Conservation (phyloP, 306 rosid genomes). For the Crotalaria pallida region DNA sequence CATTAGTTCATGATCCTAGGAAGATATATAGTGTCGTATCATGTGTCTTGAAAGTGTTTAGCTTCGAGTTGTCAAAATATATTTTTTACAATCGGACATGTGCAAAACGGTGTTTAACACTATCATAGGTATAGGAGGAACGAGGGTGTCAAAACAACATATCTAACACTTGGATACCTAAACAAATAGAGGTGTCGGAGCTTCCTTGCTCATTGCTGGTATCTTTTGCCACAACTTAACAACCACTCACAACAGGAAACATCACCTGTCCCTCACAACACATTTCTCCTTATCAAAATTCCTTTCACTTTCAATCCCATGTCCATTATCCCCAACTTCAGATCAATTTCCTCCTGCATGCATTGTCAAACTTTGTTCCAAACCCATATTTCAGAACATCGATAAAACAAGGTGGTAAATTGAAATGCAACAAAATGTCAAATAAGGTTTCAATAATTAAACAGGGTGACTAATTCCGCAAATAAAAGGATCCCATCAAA, state of each 20-base stretch:
- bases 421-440: constrained; percentile 9
- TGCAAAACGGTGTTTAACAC: no score
- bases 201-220: neutral
- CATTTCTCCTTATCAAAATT: neutral
- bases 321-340: neutral
- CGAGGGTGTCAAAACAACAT: no score
- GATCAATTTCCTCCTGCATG: neutral
- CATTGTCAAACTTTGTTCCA: neutral
- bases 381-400: neutral
- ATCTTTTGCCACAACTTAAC: neutral
- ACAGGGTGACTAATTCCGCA: constrained; percentile 13
- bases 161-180: no score
- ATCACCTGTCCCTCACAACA: neutral
- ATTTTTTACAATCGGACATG: no score
- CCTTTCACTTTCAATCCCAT: neutral
- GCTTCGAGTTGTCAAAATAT: no score
- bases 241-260: neutral
- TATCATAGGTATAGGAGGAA: no score
- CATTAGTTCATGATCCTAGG: no score
- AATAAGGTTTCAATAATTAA: constrained; percentile 38
- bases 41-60: no score
- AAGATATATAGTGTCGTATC: no score
- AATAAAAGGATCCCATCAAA: constrained; percentile 26
- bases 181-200: no score
- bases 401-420: neutral